Evolutionary conservation across 352 stramenopile genomes (phyloP).

Genomic region (Pythium scleroteichum): DNA sequence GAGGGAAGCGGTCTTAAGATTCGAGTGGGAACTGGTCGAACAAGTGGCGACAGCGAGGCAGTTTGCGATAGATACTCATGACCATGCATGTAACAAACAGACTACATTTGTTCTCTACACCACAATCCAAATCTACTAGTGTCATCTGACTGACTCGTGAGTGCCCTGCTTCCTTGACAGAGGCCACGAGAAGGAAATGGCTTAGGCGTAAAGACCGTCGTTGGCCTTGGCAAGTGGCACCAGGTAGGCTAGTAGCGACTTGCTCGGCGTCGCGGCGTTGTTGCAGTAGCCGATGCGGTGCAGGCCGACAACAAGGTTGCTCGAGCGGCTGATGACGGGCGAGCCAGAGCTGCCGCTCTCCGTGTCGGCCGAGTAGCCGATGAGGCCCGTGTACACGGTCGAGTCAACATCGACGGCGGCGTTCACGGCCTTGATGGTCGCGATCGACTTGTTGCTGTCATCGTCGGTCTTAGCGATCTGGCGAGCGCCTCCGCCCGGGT

Average conservation of each 20-base stretch:
- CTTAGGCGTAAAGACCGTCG: constrained; percentile 26
- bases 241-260: constrained; percentile 25
- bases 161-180: constrained; percentile 9
- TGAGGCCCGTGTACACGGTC: constrained; percentile 25
- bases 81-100: neutral
- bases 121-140: neutral
- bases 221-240: constrained; percentile 26
- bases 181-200: neutral
- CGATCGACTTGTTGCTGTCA: constrained; percentile 35
- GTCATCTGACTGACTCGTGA: neutral
- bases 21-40: too few relatives aligned
- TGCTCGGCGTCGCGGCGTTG: constrained; percentile 37
- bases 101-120: constrained; percentile 1
- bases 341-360: constrained; percentile 38
- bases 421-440: constrained; percentile 39
- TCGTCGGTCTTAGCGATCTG: constrained; percentile 58
- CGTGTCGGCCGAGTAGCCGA: constrained; percentile 41
- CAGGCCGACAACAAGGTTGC: constrained; percentile 36
- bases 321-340: constrained; percentile 27
- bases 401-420: constrained; percentile 34
- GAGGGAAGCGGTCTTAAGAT: constrained; percentile 16
- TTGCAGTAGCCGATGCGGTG: constrained; percentile 46
- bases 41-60: too few relatives aligned
- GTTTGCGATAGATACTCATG: neutral
- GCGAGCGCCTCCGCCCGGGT: constrained; percentile 61